Evolutionary conservation across 108 stramenopile species (phyloP).

Genomic region (Halocafeteria seosinensis): DNA sequence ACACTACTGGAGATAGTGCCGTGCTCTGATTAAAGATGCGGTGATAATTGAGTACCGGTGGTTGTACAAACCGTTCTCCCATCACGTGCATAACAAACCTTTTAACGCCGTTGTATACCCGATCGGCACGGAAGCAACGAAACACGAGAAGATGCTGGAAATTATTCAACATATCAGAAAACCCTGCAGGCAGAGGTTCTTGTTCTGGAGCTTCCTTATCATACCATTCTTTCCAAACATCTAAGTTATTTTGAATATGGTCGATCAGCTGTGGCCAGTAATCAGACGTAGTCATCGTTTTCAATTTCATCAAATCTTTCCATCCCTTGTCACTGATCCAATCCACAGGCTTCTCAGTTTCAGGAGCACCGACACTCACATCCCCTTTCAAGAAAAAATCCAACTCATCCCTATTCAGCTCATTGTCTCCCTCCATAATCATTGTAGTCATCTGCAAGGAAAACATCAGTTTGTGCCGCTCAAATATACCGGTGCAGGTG

Average conservation of each 20-base stretch:
- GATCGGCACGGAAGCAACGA: slow-evolving; percentile 43
- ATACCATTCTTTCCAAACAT: slow-evolving; percentile 43
- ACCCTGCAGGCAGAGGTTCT: slow-evolving; percentile 25
- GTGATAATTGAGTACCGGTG: slow-evolving; percentile 44
- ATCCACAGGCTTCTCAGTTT: slow-evolving; percentile 10
- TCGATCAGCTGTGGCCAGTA: neutral
- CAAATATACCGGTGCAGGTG: slow-evolving; percentile 54
- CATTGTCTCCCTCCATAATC: slow-evolving; percentile 42
- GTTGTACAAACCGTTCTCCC: slow-evolving; percentile 50
- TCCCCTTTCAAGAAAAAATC: slow-evolving; percentile 57
- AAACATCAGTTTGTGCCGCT: slow-evolving; percentile 56
- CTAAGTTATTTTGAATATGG: neutral
- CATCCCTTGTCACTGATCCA: slow-evolving; percentile 41
- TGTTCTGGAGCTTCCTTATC: slow-evolving; percentile 45
- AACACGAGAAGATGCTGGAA: slow-evolving; percentile 37
- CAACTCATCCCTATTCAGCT: slow-evolving; percentile 25
- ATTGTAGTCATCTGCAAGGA: slow-evolving; percentile 30
- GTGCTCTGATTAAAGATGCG: slow-evolving; percentile 33
- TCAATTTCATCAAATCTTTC: slow-evolving; percentile 40
- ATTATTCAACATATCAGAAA: slow-evolving; percentile 6
- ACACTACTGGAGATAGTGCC: slow-evolving; percentile 42
- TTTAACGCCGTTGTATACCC: slow-evolving; percentile 51
- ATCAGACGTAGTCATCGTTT: slow-evolving; percentile 20
- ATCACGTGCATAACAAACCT: slow-evolving; percentile 30
- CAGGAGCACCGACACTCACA: slow-evolving; percentile 29